phyloP scores from a whole-genome alignment of 257 asterid species.

The Scutellaria baicalensis region DNA sequence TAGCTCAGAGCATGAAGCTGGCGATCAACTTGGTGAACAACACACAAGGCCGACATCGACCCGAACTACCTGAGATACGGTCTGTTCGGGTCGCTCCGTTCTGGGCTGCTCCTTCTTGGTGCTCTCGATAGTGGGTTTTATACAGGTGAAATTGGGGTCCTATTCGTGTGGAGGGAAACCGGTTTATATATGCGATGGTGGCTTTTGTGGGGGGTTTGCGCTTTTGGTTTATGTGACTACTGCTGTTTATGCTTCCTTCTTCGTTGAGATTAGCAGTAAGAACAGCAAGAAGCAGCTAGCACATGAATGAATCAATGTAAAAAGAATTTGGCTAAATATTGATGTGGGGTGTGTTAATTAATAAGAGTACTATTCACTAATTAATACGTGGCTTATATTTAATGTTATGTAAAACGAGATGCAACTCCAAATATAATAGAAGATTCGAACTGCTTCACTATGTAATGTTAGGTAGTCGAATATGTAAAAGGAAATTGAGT shows the following conservation, averaged over 20 bases:
- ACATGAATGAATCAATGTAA: too few relatives aligned
- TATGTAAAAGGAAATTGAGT: too few relatives aligned
- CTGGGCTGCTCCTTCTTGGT: conserved; percentile 27
- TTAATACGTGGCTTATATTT: too few relatives aligned
- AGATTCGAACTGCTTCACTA: too few relatives aligned
- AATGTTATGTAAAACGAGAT: too few relatives aligned
- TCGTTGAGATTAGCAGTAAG: conserved; percentile 15
- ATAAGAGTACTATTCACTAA: too few relatives aligned
- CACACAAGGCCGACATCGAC: conserved; percentile 30
- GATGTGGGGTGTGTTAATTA: too few relatives aligned
- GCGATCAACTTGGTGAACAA: conserved; percentile 35
- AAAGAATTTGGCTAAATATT: too few relatives aligned
- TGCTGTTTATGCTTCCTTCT: conserved; percentile 33
- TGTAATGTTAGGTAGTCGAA: too few relatives aligned
- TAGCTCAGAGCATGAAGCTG: conserved; percentile 38
- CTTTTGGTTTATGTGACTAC: conserved; percentile 19
- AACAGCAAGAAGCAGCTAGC: not conserved
- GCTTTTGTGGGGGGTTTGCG: conserved; percentile 20
- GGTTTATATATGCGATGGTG: conserved; percentile 14
- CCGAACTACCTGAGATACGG: conserved; percentile 19
- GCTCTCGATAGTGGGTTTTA: conserved; percentile 33
- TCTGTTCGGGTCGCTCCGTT: conserved; percentile 30
- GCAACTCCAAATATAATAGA: too few relatives aligned
- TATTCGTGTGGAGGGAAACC: conserved; percentile 30
- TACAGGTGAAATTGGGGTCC: conserved; percentile 29